Conservation (phyloP, 805 yeast species). For the Candida easanensis region DNA sequence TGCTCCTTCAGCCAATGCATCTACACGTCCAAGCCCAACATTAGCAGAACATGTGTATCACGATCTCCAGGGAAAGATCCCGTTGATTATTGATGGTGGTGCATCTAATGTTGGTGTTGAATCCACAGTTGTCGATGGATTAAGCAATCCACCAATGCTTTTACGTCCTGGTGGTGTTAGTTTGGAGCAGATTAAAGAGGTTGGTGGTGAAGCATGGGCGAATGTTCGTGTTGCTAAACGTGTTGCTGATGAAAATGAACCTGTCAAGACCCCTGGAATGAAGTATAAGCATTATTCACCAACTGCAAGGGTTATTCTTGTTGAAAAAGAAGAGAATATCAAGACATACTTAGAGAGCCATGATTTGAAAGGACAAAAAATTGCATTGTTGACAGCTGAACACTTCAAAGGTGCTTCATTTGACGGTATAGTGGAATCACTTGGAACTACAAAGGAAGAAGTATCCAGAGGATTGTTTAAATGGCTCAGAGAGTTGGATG, state of each 20-base stretch:
- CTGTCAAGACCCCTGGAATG: constrained; percentile 95
- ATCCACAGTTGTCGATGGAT: constrained; percentile 91
- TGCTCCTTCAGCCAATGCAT: constrained; percentile 97
- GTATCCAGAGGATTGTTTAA: constrained; percentile 77
- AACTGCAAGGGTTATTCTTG: constrained; percentile 71
- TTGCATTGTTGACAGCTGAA: constrained; percentile 52
- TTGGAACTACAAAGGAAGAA: constrained; percentile 48
- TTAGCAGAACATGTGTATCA: constrained; percentile 78
- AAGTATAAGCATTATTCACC: constrained; percentile 96
- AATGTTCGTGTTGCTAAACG: constrained; percentile 60
- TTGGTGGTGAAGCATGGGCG: constrained; percentile 71
- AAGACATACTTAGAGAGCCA: constrained; percentile 30
- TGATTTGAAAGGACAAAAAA: constrained; percentile 28
- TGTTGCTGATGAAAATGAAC: constrained; percentile 62
- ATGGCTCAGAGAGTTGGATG: constrained; percentile 73
- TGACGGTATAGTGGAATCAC: constrained; percentile 26
- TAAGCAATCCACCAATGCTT: constrained; percentile 78
- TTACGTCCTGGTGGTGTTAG: constrained; percentile 94
- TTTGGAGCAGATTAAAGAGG: constrained; percentile 62
- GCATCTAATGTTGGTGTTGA: constrained; percentile 86
- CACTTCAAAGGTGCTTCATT: constrained; percentile 20
- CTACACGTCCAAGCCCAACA: constrained; percentile 94
- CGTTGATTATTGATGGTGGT: constrained; percentile 89
- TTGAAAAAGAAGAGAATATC: constrained; percentile 38
- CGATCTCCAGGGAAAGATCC: constrained; percentile 78